Conservation (phyloP, 2,329 filamentous ascomycete species). For the Arthroderma sp. region DNA sequence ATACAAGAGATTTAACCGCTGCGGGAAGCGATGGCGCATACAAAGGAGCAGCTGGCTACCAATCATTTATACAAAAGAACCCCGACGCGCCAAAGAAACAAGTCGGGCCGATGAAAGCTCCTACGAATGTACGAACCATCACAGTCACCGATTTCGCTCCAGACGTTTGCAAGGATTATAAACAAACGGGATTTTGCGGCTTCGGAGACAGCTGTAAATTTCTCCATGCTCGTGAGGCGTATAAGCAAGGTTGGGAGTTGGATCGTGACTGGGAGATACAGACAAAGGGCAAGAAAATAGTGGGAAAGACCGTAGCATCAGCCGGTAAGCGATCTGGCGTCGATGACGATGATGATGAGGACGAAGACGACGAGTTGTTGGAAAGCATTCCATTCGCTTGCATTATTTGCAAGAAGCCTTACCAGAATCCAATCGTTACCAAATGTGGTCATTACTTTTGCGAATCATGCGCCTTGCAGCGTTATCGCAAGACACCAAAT, state of each 20-base stretch:
- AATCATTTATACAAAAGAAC: conserved; percentile 67
- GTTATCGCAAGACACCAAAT: conserved; percentile 74
- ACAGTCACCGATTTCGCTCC: conserved; percentile 84
- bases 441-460: conserved; percentile 96
- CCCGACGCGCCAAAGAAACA: conserved; percentile 55
- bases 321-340: conserved; percentile 29
- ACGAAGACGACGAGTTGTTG: conserved; percentile 56
- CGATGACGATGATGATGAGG: conserved; percentile 36
- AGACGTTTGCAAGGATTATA: conserved; percentile 92
- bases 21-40: conserved; percentile 52
- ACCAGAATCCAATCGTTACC: conserved; percentile 70
- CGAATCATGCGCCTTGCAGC: conserved; percentile 70
- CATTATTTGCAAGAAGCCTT: conserved; percentile 68
- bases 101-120: conserved; percentile 72
- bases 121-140: conserved; percentile 79
- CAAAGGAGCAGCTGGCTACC: conserved; percentile 59
- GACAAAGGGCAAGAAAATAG: conserved; percentile 40
- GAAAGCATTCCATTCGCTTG: conserved; percentile 83
- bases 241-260: conserved; percentile 86
- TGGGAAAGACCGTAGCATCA: conserved; percentile 37
- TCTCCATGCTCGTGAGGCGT: conserved; percentile 48
- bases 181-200: conserved; percentile 55
- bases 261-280: conserved; percentile 87
- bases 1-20: conserved; percentile 15
- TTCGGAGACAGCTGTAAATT: conserved; percentile 70